Conservation (phyloP, 2,329 filamentous ascomycete species). For the Colletotrichum chlorophyti region DNA sequence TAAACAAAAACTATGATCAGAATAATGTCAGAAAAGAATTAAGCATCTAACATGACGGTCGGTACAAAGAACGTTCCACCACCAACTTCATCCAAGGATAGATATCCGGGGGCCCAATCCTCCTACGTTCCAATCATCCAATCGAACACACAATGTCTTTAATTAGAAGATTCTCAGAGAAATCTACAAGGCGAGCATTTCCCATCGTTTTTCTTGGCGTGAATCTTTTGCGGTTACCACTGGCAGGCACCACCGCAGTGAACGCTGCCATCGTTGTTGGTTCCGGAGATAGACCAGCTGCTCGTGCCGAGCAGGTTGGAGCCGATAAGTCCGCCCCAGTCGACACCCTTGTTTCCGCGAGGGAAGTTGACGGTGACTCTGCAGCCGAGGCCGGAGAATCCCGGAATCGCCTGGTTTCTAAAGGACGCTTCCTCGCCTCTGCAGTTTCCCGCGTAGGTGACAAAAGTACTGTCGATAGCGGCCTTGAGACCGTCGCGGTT, state of each 20-base stretch:
- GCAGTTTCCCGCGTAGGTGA: conserved; percentile 3
- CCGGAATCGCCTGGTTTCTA: conserved; percentile 7
- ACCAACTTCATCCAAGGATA: too few relatives aligned
- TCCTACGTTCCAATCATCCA: too few relatives aligned
- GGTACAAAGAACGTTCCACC: too few relatives aligned
- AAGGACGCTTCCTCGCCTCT: conserved; percentile 3
- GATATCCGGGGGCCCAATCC: too few relatives aligned
- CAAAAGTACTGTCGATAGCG: conserved; percentile 10
- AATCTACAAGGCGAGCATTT: too few relatives aligned
- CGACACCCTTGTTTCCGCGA: conserved; percentile 12
- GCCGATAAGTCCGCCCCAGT: conserved; percentile 7
- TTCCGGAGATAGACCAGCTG: conserved; percentile 11
- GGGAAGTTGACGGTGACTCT: conserved; percentile 12
- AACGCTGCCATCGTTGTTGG: conserved; percentile 4
- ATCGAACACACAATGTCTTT: too few relatives aligned
- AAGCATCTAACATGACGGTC: too few relatives aligned
- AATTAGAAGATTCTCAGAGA: too few relatives aligned
- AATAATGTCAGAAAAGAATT: too few relatives aligned
- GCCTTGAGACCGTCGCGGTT: conserved; percentile 9
- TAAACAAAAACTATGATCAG: too few relatives aligned
- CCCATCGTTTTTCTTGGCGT: too few relatives aligned
- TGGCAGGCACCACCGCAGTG: conserved; percentile 13
- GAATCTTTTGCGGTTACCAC: too few relatives aligned
- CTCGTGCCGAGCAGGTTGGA: conserved; percentile 4
- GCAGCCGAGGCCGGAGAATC: not conserved